Conservation (phyloP, 768 basidiomycete species). For the Boletus bicolor region DNA sequence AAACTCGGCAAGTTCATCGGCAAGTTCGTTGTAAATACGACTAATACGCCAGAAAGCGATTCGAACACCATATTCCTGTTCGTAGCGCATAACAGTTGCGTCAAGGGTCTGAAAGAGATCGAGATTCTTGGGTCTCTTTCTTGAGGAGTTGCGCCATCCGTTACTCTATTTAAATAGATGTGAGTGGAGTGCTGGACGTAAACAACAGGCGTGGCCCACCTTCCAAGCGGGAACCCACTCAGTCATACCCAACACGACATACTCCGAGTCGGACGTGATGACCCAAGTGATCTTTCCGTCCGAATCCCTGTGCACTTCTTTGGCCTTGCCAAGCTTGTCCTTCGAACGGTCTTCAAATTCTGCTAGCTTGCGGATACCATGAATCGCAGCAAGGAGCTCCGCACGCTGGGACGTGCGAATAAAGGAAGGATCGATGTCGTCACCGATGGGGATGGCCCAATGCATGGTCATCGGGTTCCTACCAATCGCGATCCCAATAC, state of each 20-base stretch:
- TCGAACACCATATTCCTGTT: neutral
- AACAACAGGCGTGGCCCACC: slow-evolving; percentile 8
- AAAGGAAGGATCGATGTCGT: slow-evolving; percentile 18
- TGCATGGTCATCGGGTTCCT: slow-evolving; percentile 6
- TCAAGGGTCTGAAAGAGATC: slow-evolving; percentile 17
- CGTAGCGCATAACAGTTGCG: neutral
- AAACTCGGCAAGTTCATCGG: slow-evolving; percentile 8
- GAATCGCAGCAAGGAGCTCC: slow-evolving; percentile 32
- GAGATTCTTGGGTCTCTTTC: slow-evolving; percentile 15
- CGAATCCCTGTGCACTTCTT: neutral
- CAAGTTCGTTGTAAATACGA: slow-evolving; percentile 12
- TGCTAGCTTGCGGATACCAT: slow-evolving; percentile 21
- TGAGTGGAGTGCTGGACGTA: neutral
- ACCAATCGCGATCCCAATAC: slow-evolving; percentile 32
- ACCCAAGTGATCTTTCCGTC: slow-evolving; percentile 9
- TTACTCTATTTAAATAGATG: neutral
- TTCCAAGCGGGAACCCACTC: slow-evolving; percentile 37
- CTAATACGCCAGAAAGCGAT: slow-evolving; percentile 16
- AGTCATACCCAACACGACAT: slow-evolving; percentile 35
- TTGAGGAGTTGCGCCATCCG: slow-evolving; percentile 9
- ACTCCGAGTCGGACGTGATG: slow-evolving; percentile 35
- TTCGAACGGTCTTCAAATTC: neutral
- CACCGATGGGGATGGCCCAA: slow-evolving; percentile 26
- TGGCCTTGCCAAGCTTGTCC: too few species aligned
- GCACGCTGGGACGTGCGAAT: slow-evolving; percentile 33